Percentiles rank a stretch among this genome's conserved stretches.
phyloP scores from a whole-genome alignment of 495 filamentous ascomycete species.

The Eremomyces bilateralis region DNA sequence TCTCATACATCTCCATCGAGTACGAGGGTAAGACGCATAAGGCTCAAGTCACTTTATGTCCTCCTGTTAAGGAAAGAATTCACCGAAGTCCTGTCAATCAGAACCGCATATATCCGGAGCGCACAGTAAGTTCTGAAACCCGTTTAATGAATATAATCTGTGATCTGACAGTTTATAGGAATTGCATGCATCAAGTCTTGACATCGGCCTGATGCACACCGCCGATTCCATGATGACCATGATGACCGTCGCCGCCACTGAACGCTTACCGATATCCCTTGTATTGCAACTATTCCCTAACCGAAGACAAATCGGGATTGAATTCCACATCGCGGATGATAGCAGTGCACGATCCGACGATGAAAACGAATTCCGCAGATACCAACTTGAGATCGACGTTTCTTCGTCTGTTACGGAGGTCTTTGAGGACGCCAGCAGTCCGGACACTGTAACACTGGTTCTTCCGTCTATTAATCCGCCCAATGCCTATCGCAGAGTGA shows the following conservation, averaged over 20 bases:
- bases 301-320: slow-evolving; percentile 16
- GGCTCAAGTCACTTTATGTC: background rate
- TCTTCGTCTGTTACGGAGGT: slow-evolving; percentile 27
- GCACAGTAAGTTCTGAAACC: slow-evolving; percentile 6
- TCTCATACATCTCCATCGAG: background rate
- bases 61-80: slow-evolving; percentile 1
- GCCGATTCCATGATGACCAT: slow-evolving; percentile 28
- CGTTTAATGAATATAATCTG: slow-evolving; percentile 12
- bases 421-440: slow-evolving; percentile 16
- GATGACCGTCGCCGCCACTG: slow-evolving; percentile 14
- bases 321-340: slow-evolving; percentile 7
- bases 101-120: slow-evolving; percentile 7
- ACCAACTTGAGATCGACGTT: background rate
- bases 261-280: slow-evolving; percentile 3
- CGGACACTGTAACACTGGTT: slow-evolving; percentile 25
- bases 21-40: background rate
- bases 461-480: slow-evolving; percentile 42
- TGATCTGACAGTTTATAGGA: slow-evolving; percentile 14
- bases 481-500: slow-evolving; percentile 34
- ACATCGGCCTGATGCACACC: slow-evolving; percentile 32
- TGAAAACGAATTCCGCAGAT: slow-evolving; percentile 2
- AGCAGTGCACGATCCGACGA: slow-evolving; percentile 1
- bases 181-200: slow-evolving; percentile 9
- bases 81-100: slow-evolving; percentile 12
- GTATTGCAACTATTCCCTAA: slow-evolving; percentile 15